Conservation (phyloP, 192 early-diverging fungal genomes). For the Helicostylum pulchrum region DNA sequence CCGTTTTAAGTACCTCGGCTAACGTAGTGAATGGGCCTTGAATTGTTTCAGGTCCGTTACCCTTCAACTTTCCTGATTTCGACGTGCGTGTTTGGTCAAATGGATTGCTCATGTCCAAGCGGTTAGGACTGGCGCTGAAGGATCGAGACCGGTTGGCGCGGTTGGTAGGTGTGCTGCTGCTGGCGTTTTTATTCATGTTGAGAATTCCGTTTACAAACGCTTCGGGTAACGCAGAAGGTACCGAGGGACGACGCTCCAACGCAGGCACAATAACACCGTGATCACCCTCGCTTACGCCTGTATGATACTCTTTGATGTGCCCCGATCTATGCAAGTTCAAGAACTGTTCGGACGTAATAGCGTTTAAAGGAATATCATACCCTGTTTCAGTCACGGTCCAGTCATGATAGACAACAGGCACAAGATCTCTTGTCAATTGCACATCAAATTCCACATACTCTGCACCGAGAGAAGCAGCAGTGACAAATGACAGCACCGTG, state of each 20-base stretch:
- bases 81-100: constrained; percentile 25
- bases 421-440: constrained; percentile 86
- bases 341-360: constrained; percentile 71
- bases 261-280: constrained; percentile 23
- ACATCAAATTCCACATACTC: constrained; percentile 94
- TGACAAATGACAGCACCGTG: constrained; percentile 81
- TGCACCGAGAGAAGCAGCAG: constrained; percentile 79
- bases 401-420: constrained; percentile 91
- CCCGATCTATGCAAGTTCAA: constrained; percentile 49
- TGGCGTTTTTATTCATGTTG: neutral
- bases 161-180: constrained; percentile 3
- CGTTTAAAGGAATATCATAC: constrained; percentile 62
- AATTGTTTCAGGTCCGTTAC: constrained; percentile 77
- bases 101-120: neutral
- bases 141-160: constrained; percentile 43
- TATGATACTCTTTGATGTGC: constrained; percentile 40
- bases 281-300: constrained; percentile 26
- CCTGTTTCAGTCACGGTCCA: constrained; percentile 79
- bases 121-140: constrained; percentile 12
- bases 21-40: constrained; percentile 88
- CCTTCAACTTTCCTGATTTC: constrained; percentile 56
- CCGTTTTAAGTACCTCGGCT: constrained; percentile 67
- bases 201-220: neutral
- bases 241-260: constrained; percentile 2
- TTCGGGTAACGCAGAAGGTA: neutral